A percentile compares a stretch with the other conserved stretches of the same genome.
Evolutionary conservation across 2,329 filamentous ascomycete genomes (phyloP).

Genomic region (Trichoderma asperellum): DNA sequence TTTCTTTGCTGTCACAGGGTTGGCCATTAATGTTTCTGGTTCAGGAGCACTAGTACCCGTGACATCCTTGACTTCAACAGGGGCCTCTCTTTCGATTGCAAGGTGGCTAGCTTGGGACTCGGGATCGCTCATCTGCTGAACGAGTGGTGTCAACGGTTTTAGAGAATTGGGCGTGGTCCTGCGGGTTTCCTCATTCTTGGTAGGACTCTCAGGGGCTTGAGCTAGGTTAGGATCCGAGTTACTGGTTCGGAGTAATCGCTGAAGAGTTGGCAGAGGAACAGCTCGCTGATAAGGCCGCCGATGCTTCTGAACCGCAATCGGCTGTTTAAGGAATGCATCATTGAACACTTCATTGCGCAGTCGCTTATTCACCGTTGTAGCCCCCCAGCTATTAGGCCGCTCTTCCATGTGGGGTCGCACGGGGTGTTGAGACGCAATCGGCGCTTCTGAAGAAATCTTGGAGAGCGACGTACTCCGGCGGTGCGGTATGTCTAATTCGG

Average conservation of each 20-base stretch:
- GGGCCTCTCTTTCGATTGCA: conserved; percentile 42
- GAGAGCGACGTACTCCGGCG: conserved; percentile 42
- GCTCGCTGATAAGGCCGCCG: conserved; percentile 70
- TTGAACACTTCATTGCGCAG: conserved; percentile 90
- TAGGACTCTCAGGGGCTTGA: conserved; percentile 28
- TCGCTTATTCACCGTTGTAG: conserved; percentile 86
- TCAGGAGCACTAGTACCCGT: conserved; percentile 69
- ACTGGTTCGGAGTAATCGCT: conserved; percentile 44
- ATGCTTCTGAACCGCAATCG: conserved; percentile 79
- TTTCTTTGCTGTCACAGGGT: conserved; percentile 48
- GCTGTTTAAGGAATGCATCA: conserved; percentile 85
- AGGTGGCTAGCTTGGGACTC: conserved; percentile 37
- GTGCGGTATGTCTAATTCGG: conserved; percentile 40
- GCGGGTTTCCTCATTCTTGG: conserved; percentile 6
- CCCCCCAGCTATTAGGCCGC: conserved; percentile 76
- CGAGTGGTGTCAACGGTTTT: conserved; percentile 11
- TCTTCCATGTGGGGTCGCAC: conserved; percentile 53
- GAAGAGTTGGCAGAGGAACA: conserved; percentile 58
- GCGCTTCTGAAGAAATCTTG: conserved; percentile 32
- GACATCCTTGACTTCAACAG: conserved; percentile 54
- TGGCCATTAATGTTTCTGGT: conserved; percentile 56
- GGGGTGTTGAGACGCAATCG: conserved; percentile 24
- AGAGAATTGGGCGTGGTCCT: conserved; percentile 1
- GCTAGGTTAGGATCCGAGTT: conserved; percentile 51
- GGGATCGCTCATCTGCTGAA: conserved; percentile 38